These are phyloP conservation scores for Favolaschia claudopus DNA, from an alignment of 768 basidiomycete genomes.

Conservation along the genomic window DNA sequence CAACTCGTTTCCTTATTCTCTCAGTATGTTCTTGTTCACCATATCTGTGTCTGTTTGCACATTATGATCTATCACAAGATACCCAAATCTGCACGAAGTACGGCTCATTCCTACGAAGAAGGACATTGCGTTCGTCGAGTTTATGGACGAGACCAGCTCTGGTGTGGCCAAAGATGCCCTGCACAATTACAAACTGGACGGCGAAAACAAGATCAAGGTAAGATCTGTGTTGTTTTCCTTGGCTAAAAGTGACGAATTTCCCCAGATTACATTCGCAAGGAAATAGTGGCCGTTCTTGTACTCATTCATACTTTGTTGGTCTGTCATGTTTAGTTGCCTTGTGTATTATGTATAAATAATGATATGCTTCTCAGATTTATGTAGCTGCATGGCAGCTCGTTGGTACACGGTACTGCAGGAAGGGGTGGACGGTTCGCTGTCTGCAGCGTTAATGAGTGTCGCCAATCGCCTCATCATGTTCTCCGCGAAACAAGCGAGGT, in stretches of 20 bases:
- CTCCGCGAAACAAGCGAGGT: too few species aligned
- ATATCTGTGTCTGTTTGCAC: background rate
- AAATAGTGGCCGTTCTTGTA: conserved; percentile 50
- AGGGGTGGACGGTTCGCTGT: too few species aligned
- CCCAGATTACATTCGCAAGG: conserved; percentile 81
- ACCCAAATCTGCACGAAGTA: conserved; percentile 95
- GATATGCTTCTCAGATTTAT: conserved; percentile 9
- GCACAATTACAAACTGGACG: conserved; percentile 97
- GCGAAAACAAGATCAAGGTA: conserved; percentile 98
- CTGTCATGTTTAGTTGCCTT: conserved; percentile 7
- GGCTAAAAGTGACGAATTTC: conserved; percentile 13
- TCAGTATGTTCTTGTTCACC: conserved; percentile 62
- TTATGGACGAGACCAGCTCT: conserved; percentile 89
- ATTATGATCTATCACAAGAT: conserved; percentile 53
- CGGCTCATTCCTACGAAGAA: conserved; percentile 97
- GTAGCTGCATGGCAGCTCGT: background rate
- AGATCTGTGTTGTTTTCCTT: conserved; percentile 14
- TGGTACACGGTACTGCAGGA: too few species aligned
- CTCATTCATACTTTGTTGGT: conserved; percentile 7
- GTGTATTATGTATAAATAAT: conserved; percentile 18
- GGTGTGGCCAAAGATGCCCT: conserved; percentile 93
- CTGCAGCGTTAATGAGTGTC: too few species aligned
- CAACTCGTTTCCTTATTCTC: conserved; percentile 91
- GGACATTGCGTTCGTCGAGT: conserved; percentile 99
- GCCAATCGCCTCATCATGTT: too few species aligned